Percentiles rank a stretch among this genome's conserved stretches.
Evolutionary conservation across 1,139 yeast genomes (phyloP).

Genomic region (Hemisphaericaspora xylanilytica): DNA sequence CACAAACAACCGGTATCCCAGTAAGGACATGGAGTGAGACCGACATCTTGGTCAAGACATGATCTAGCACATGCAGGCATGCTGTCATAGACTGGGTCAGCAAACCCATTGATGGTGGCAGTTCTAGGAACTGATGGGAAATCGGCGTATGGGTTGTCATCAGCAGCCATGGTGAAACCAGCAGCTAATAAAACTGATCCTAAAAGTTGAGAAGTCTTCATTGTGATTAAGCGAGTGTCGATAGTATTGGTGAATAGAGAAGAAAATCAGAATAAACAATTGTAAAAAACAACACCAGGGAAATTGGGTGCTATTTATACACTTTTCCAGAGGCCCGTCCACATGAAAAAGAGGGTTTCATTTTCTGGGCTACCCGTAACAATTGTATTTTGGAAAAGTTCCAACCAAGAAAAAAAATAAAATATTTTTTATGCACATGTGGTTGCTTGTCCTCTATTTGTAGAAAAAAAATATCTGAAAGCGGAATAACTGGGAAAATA

Average conservation of each 20-base stretch:
- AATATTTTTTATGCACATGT: no score
- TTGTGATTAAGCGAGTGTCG: not conserved
- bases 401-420: no score
- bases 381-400: no score
- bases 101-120: constrained; percentile 42
- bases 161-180: constrained; percentile 6
- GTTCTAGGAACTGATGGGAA: constrained; percentile 40
- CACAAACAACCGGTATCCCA: constrained; percentile 43
- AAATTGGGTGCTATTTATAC: not conserved
- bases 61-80: constrained; percentile 30
- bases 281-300: not conserved
- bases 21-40: constrained; percentile 35
- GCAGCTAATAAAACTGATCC: constrained; percentile 2
- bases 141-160: constrained; percentile 19
- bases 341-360: no score
- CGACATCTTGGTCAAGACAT: constrained; percentile 25
- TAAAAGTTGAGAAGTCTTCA: constrained; percentile 3
- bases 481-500: no score
- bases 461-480: no score
- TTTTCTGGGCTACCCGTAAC: no score
- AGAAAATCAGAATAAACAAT: not conserved
- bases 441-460: no score
- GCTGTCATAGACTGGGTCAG: constrained; percentile 33
- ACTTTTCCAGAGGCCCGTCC: no score
- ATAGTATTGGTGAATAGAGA: constrained; percentile 2